phyloP scores from a whole-genome alignment of 208 protist species.

The Acanthamoeba sp. region DNA sequence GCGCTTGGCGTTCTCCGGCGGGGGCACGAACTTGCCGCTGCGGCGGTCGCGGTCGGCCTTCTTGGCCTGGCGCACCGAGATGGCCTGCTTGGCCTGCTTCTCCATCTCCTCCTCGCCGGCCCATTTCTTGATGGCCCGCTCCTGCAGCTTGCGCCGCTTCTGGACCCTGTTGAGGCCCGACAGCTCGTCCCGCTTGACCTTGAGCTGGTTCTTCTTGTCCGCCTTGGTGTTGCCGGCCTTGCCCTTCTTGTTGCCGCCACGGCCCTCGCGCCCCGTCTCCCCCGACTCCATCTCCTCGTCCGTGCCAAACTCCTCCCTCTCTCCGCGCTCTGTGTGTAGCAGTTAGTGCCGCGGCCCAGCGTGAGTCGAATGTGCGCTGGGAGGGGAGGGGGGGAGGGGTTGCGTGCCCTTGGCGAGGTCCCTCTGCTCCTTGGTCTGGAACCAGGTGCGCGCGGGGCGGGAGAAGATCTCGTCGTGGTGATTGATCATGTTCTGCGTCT shows the following conservation, averaged over 20 bases:
- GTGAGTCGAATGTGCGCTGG: too few relatives aligned
- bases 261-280: neutral
- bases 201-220: constrained; percentile 1
- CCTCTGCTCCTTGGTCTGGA: constrained; percentile 79
- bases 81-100: constrained; percentile 35
- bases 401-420: constrained; percentile 29
- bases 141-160: constrained; percentile 10
- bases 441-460: constrained; percentile 85
- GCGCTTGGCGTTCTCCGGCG: neutral
- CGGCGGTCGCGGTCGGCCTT: neutral
- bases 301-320: neutral
- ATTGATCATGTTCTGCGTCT: constrained; percentile 85
- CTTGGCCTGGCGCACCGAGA: constrained; percentile 5
- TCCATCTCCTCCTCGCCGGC: constrained; percentile 3
- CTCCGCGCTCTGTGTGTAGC: neutral
- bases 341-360: neutral
- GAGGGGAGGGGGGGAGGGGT: neutral
- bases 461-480: constrained; percentile 82
- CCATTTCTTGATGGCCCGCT: constrained; percentile 10
- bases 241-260: neutral
- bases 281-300: neutral
- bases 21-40: constrained; percentile 6
- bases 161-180: neutral
- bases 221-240: neutral
- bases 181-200: constrained; percentile 16